Evolutionary conservation across 2,329 filamentous ascomycete species (phyloP).

Genomic region (Cladobotryum mycophilum): DNA sequence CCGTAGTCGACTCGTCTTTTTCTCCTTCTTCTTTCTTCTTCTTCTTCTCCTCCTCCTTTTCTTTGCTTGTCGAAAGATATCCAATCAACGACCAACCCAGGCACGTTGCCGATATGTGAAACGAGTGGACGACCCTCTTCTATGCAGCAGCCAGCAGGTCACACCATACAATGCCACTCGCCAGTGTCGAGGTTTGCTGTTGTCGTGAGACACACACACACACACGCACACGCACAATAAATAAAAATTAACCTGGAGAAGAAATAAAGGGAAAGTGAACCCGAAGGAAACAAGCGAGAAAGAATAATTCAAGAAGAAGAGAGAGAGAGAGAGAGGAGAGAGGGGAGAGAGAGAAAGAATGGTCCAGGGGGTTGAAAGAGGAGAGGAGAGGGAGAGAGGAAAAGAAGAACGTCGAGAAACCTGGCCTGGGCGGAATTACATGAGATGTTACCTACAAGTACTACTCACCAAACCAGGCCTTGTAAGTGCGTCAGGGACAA

Average conservation of each 20-base stretch:
- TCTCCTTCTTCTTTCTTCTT: neutral
- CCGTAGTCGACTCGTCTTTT: neutral
- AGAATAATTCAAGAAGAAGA: neutral
- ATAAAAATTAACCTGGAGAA: neutral
- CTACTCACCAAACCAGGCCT: neutral
- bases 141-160: neutral
- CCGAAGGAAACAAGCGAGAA: neutral
- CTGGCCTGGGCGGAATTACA: neutral
- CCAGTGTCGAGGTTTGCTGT: too few species aligned
- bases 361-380: neutral
- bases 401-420: neutral
- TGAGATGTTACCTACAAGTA: too few species aligned
- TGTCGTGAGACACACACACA: too few species aligned
- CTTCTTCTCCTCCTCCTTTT: neutral
- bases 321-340: neutral
- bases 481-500: slow-evolving; percentile 2
- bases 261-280: neutral
- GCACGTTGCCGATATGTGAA: neutral
- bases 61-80: neutral
- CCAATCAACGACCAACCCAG: neutral
- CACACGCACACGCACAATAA: too few species aligned
- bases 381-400: neutral
- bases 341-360: neutral
- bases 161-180: too few species aligned
- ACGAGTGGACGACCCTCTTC: neutral